These are phyloP conservation scores for Aspergillus thermomutatus DNA, from an alignment of 2,329 filamentous ascomycete species.

Conservation along the genomic window DNA sequence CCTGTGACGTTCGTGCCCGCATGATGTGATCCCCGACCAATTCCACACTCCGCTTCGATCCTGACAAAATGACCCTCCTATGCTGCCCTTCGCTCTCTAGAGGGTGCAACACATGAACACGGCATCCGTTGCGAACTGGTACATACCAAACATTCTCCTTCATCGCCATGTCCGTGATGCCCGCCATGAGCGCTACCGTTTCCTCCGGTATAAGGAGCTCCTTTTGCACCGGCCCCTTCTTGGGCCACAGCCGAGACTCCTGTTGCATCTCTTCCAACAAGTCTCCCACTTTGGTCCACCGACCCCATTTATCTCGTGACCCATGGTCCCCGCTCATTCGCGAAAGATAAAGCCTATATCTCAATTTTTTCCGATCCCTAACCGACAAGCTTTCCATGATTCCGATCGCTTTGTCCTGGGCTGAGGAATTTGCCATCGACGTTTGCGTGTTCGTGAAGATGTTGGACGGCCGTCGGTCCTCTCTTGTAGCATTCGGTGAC, in stretches of 20 bases:
- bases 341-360: conserved; percentile 18
- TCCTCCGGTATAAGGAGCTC: conserved; percentile 34
- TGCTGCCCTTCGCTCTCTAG: conserved; percentile 26
- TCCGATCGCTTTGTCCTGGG: neutral
- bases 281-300: conserved; percentile 25
- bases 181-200: conserved; percentile 32
- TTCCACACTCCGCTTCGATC: conserved; percentile 32
- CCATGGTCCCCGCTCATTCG: conserved; percentile 1
- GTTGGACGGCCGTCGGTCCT: neutral
- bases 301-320: conserved; percentile 4
- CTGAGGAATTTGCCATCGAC: neutral
- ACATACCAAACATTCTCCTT: conserved; percentile 39
- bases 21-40: conserved; percentile 27
- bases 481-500: neutral
- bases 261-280: conserved; percentile 24
- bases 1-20: conserved; percentile 21
- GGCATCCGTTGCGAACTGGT: conserved; percentile 34
- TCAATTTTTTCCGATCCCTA: conserved; percentile 25
- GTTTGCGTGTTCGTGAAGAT: neutral
- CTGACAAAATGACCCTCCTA: conserved; percentile 35
- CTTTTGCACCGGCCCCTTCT: conserved; percentile 20
- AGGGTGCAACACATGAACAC: conserved; percentile 34
- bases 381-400: conserved; percentile 16
- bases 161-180: conserved; percentile 25
- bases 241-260: conserved; percentile 10